Conservation (phyloP, 306 rosid genomes). For the Datisca glomerata region DNA sequence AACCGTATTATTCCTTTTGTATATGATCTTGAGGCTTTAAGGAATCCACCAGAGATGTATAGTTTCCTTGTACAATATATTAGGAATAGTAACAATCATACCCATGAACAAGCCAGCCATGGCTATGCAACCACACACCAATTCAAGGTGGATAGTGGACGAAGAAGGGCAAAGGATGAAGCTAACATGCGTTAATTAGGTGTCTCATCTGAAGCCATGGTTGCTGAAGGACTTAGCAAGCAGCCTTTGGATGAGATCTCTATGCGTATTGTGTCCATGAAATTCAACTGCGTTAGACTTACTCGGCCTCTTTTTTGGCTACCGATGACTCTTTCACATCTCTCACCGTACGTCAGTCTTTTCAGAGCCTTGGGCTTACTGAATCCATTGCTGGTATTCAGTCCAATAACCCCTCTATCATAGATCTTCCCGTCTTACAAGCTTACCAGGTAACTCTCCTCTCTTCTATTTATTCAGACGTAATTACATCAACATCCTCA, state of each 20-base stretch:
- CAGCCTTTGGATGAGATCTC: slow-evolving; percentile 55
- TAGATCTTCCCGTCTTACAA: slow-evolving; percentile 53
- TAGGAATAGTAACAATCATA: too few species aligned
- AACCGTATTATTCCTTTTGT: too few species aligned
- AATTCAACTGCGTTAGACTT: slow-evolving; percentile 88
- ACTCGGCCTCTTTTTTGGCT: slow-evolving; percentile 64
- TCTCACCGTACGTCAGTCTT: slow-evolving; percentile 59
- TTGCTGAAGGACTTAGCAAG: slow-evolving; percentile 84
- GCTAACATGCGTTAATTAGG: slow-evolving; percentile 84
- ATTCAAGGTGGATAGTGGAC: slow-evolving; percentile 69
- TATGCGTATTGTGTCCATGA: slow-evolving; percentile 31
- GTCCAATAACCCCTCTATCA: slow-evolving; percentile 54
- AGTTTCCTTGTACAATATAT: too few species aligned
- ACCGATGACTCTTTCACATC: slow-evolving; percentile 54
- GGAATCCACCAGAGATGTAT: too few species aligned
- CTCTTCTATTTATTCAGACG: too few species aligned
- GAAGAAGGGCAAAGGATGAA: slow-evolving; percentile 57
- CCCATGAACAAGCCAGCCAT: slow-evolving; percentile 5
- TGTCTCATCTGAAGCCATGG: slow-evolving; percentile 57
- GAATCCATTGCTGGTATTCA: slow-evolving; percentile 49
- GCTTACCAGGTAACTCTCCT: slow-evolving; percentile 50
- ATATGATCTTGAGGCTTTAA: too few species aligned
- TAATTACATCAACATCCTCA: too few species aligned
- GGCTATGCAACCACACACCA: slow-evolving; percentile 42
- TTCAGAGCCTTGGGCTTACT: slow-evolving; percentile 37